A percentile compares a stretch with the other conserved stretches of the same genome.
Evolutionary conservation across 495 filamentous ascomycete species (phyloP).

Genomic region (Penicillium paradoxum): DNA sequence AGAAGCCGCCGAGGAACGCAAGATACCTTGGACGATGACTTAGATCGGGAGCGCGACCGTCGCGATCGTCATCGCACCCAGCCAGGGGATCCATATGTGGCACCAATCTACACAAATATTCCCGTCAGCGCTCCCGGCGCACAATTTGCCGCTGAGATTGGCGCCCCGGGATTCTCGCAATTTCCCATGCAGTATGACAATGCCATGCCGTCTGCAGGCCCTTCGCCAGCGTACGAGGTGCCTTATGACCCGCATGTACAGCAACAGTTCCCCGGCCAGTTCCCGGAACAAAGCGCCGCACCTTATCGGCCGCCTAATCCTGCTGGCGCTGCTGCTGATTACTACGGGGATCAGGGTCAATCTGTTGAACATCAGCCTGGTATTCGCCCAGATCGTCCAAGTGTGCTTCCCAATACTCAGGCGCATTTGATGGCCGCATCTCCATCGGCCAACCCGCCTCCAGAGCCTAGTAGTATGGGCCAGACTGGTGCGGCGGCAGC

Average conservation of each 20-base stretch:
- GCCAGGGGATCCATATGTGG: constrained; percentile 31
- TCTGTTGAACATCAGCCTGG: constrained; percentile 60
- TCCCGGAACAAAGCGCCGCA: constrained; percentile 38
- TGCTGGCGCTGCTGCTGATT: constrained; percentile 58
- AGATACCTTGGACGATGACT: constrained; percentile 20
- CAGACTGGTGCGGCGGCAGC: constrained; percentile 48
- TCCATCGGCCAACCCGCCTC: constrained; percentile 41
- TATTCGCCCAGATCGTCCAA: constrained; percentile 48
- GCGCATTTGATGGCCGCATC: constrained; percentile 49
- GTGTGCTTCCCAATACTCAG: constrained; percentile 48
- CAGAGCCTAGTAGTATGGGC: constrained; percentile 49
- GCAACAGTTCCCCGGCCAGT: constrained; percentile 57
- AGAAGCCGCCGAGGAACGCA: constrained; percentile 23
- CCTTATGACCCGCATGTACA: constrained; percentile 48
- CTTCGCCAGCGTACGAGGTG: constrained; percentile 14
- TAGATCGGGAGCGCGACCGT: constrained; percentile 27
- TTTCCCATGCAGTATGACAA: constrained; percentile 41
- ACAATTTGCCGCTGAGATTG: constrained; percentile 32
- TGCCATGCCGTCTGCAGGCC: constrained; percentile 13
- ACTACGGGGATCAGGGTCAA: constrained; percentile 62
- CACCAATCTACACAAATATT: constrained; percentile 21
- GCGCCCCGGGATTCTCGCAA: constrained; percentile 40
- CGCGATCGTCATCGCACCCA: constrained; percentile 31
- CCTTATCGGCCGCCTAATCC: constrained; percentile 52
- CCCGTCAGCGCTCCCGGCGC: constrained; percentile 23